Evolutionary conservation across 495 filamentous ascomycete species (phyloP), one percentile per base, ranked within the genome.

Genomic region (Penicillium malachiteum): DNA sequence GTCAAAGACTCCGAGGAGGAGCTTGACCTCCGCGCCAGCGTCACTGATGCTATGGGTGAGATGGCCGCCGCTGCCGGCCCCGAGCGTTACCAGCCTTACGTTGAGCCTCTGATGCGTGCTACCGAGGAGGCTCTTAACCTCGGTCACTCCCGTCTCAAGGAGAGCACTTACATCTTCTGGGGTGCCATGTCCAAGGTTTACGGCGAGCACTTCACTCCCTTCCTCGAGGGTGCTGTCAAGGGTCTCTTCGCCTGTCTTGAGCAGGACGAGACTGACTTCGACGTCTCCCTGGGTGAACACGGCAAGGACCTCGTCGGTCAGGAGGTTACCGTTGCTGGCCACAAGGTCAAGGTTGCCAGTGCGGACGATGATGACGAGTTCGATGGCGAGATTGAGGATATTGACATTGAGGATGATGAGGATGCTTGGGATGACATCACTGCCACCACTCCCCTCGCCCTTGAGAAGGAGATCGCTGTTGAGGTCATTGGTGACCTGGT

Each of bases 131-230:
- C 87, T 35, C 78, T 97, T 3, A 84, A 94, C 65, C 85, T 98
- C 1, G 92, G 87, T 52, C 91, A 96, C 74, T 87, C 91, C 9
- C 82, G 92, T 48, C 82, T 98, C 46, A 85, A 89, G 67, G 95
- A 98, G 74, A 97, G 91, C 50, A 95, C 90, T 67, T 98, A 95
- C 74, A 91, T 97, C 59, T 83, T 98, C 57, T 98, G 94, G 92
- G 90, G 90, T 62, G 89, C 86, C 21, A 86, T 98, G 71, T 87
- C 94, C 47, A 95, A 93, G 73, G 91, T 98, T 7, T 98, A 98
- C 68, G 84, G 86, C 60, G 91, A 91, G 67, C 85, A 96, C 35
- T 96, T 98, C 67, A 80, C 84, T 43, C 86, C 88, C 12, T 96
- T 95, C 79, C 83, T 98, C 6, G 81, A 84, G 5, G 91, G 88